phyloP scores from a whole-genome alignment of 208 protist genomes.

The Ichthyophonus hoferi region DNA sequence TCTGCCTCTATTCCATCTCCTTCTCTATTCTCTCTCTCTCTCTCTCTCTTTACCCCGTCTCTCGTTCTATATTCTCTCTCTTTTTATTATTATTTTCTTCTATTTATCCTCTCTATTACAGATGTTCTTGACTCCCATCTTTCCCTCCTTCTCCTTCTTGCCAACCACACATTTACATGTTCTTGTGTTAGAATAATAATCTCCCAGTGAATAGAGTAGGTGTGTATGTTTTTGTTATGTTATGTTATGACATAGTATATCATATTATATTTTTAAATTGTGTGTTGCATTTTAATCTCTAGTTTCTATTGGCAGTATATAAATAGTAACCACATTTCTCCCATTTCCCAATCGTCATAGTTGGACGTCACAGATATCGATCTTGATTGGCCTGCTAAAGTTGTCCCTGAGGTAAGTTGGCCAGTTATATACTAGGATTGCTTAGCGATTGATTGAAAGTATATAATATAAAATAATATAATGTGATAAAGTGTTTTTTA shows the following conservation, averaged over 20 bases:
- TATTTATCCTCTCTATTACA: too few species aligned
- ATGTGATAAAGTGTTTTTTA: too few species aligned
- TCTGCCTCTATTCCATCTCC: background rate
- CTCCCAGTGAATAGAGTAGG: too few species aligned
- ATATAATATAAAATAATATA: too few species aligned
- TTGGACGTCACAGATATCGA: slow-evolving; percentile 13
- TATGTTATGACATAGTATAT: background rate
- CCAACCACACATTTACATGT: background rate
- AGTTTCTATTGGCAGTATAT: background rate
- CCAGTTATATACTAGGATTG: too few species aligned
- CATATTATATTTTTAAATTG: too few species aligned
- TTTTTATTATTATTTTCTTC: too few species aligned
- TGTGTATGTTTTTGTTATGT: too few species aligned
- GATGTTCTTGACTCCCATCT: background rate
- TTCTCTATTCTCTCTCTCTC: background rate
- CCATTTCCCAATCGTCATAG: background rate
- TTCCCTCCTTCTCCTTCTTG: background rate
- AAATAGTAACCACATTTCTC: background rate
- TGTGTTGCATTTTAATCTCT: background rate
- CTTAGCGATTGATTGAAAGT: too few species aligned
- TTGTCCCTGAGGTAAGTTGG: too few species aligned
- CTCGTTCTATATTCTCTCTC: too few species aligned
- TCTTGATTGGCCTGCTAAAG: slow-evolving; percentile 10
- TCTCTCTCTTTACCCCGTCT: background rate
- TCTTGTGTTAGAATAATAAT: background rate